These are phyloP conservation scores for Colletotrichum sp. DNA, from an alignment of 2,329 filamentous ascomycete genomes.

Conservation along the genomic window DNA sequence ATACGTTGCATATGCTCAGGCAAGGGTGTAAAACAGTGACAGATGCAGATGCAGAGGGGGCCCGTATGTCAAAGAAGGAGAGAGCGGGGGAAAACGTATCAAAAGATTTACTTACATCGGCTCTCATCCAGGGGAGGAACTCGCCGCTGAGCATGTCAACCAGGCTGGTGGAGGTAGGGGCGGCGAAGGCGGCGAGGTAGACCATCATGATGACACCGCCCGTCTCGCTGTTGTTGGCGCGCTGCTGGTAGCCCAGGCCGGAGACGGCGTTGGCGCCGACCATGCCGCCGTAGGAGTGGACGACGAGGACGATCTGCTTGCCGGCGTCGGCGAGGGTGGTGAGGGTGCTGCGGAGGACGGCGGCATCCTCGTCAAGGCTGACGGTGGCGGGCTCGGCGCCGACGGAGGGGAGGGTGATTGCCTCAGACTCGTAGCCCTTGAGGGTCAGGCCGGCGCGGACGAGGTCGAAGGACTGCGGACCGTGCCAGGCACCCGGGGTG, in stretches of 20 bases:
- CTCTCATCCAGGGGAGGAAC: constrained; percentile 31
- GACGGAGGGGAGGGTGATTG: constrained; percentile 35
- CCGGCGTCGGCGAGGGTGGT: constrained; percentile 35
- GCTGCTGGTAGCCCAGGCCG: constrained; percentile 37
- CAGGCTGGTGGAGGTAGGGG: constrained; percentile 28
- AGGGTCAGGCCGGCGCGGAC: constrained; percentile 32
- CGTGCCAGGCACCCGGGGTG: constrained; percentile 44
- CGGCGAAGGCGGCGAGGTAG: constrained; percentile 38
- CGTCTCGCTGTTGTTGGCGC: constrained; percentile 31
- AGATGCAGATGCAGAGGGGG: background rate
- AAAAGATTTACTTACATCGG: constrained; percentile 19
- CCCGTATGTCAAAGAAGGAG: background rate
- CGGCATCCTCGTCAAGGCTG: constrained; percentile 33
- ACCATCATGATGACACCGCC: constrained; percentile 43
- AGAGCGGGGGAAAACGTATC: background rate
- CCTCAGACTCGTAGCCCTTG: constrained; percentile 36
- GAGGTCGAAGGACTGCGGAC: constrained; percentile 31
- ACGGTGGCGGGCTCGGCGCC: constrained; percentile 31
- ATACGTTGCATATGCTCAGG: background rate
- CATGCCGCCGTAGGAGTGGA: constrained; percentile 50
- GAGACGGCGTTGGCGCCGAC: constrained; percentile 41
- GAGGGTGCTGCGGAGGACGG: constrained; percentile 31
- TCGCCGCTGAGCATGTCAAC: constrained; percentile 25
- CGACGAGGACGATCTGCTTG: constrained; percentile 44
- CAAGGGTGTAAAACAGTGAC: background rate